Evolutionary conservation across 805 yeast genomes (phyloP).

Genomic region (Scheffersomyces spartinae): DNA sequence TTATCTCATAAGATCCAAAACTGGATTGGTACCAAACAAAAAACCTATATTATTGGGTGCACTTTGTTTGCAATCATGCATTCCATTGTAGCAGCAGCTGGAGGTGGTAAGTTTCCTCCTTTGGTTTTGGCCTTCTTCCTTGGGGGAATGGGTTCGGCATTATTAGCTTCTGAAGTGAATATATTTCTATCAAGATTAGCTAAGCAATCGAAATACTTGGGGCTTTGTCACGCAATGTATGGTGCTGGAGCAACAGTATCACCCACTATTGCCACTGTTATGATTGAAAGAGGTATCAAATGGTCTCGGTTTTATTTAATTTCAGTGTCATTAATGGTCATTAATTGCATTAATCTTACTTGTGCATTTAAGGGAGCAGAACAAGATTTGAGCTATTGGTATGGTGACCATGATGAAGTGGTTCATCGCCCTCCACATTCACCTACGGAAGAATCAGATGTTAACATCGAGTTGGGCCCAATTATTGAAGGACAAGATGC

Average conservation of each 20-base stretch:
- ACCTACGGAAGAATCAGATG: slow-evolving; percentile 6
- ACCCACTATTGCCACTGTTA: slow-evolving; percentile 50
- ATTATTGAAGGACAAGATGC: background rate
- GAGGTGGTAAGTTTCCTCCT: slow-evolving; percentile 38
- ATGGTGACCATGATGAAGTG: background rate
- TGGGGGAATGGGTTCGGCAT: slow-evolving; percentile 49
- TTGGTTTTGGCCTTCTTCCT: slow-evolving; percentile 39
- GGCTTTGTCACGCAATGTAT: slow-evolving; percentile 55
- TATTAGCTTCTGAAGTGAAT: slow-evolving; percentile 38
- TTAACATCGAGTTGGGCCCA: background rate
- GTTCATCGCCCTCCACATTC: slow-evolving; percentile 6
- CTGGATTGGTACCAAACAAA: slow-evolving; percentile 28
- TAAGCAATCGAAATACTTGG: slow-evolving; percentile 47
- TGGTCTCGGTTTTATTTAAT: slow-evolving; percentile 49
- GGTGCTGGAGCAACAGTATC: slow-evolving; percentile 65
- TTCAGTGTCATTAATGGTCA: slow-evolving; percentile 26
- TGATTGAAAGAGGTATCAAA: slow-evolving; percentile 35
- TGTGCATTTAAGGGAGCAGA: slow-evolving; percentile 39
- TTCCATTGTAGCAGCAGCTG: slow-evolving; percentile 25
- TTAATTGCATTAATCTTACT: slow-evolving; percentile 20
- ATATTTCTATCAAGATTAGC: slow-evolving; percentile 38
- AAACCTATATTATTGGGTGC: slow-evolving; percentile 28
- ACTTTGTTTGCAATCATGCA: slow-evolving; percentile 15
- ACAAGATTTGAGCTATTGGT: slow-evolving; percentile 21
- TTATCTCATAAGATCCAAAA: slow-evolving; percentile 33